phyloP scores from a whole-genome alignment of 2,329 filamentous ascomycete species.

The Colletotrichum sidae region DNA sequence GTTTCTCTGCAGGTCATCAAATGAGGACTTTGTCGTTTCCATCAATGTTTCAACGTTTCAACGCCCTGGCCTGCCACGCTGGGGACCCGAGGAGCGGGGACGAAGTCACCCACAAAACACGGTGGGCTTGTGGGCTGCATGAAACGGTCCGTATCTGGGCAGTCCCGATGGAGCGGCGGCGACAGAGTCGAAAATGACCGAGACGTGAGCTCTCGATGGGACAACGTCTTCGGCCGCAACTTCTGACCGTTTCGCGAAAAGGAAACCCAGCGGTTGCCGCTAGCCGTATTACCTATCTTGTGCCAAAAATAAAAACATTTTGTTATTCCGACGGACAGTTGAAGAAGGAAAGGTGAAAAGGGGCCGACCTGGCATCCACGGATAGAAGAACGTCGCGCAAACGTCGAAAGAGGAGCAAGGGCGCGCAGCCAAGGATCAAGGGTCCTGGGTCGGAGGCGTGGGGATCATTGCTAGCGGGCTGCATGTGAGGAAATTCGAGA shows the following conservation, averaged over 20 bases:
- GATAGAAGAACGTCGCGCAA: not conserved
- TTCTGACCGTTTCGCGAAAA: too few relatives aligned
- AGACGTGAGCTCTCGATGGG: not conserved
- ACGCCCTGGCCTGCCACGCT: constrained; percentile 16
- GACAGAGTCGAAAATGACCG: not conserved
- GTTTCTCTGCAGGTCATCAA: constrained; percentile 21
- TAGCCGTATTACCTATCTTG: too few relatives aligned
- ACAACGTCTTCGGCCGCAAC: too few relatives aligned
- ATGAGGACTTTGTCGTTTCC: constrained; percentile 20
- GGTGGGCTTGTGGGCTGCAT: constrained; percentile 29
- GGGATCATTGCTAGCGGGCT: constrained; percentile 29
- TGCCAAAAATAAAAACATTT: not conserved
- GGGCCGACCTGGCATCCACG: constrained; percentile 15
- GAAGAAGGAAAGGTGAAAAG: constrained; percentile 8
- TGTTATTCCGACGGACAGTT: constrained; percentile 2
- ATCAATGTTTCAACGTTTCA: constrained; percentile 32
- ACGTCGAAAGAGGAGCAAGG: constrained; percentile 15
- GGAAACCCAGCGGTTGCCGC: too few relatives aligned
- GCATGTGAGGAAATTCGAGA: constrained; percentile 31
- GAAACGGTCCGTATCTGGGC: constrained; percentile 28
- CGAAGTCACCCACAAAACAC: constrained; percentile 4
- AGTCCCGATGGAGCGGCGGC: constrained; percentile 7
- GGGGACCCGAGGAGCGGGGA: constrained; percentile 29
- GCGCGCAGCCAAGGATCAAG: constrained; percentile 25
- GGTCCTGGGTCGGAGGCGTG: constrained; percentile 25